A percentile compares a stretch with the other conserved stretches of the same genome.
Evolutionary conservation across 148 eudicot species (phyloP).

Genomic region (Arbutus unedo): DNA sequence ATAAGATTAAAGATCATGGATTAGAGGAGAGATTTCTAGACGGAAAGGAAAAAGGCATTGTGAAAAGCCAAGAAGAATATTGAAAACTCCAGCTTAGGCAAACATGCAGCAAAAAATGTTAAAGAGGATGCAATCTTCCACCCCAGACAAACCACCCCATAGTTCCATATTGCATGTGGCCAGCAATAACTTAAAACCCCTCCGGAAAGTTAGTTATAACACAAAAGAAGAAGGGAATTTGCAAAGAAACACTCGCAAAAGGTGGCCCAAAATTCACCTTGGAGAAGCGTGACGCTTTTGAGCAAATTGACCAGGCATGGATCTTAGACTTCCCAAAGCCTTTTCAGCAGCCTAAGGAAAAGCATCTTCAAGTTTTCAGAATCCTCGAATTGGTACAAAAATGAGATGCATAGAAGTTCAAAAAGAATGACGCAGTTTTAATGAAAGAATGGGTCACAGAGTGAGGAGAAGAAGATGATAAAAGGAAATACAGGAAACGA

Average conservation of each 20-base stretch:
- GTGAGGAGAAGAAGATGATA: background rate
- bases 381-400: background rate
- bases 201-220: background rate
- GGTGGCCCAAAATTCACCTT: conserved; percentile 41
- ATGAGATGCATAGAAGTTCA: background rate
- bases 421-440: background rate
- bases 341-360: conserved; percentile 75
- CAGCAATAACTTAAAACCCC: background rate
- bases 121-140: conserved; percentile 2
- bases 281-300: conserved; percentile 74
- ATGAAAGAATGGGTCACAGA: background rate
- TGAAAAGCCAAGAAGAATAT: conserved; percentile 5
- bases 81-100: background rate
- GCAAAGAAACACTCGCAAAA: background rate
- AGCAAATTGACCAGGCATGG: conserved; percentile 51
- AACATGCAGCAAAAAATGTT: background rate
- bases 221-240: background rate
- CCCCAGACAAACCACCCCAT: background rate
- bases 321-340: conserved; percentile 56
- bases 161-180: background rate
- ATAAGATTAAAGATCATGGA: background rate
- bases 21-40: background rate
- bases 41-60: background rate
- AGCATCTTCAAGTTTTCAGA: conserved; percentile 14
- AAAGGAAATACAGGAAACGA: background rate